A percentile compares a stretch with the other conserved stretches of the same genome.
These are phyloP conservation scores for Penicillium sclerotiorum DNA, from an alignment of 2,329 filamentous ascomycete species.

Conservation along the genomic window DNA sequence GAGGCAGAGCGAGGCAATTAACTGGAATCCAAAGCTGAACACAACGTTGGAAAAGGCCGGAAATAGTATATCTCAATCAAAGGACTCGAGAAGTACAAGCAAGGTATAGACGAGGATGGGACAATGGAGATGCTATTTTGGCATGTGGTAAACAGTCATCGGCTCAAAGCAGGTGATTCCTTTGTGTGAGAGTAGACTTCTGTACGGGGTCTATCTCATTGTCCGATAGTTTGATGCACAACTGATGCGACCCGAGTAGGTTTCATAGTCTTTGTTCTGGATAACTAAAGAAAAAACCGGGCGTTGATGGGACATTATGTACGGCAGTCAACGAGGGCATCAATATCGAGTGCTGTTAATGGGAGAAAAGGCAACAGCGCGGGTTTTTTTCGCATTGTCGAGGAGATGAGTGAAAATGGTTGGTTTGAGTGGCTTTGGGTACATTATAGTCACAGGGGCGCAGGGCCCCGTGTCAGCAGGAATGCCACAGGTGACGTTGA, in stretches of 20 bases:
- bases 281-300: not conserved
- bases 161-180: slow-evolving; percentile 30
- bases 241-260: slow-evolving; percentile 1
- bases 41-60: not conserved
- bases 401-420: too few relatives aligned
- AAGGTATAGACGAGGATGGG: not conserved
- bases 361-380: not conserved
- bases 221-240: not conserved
- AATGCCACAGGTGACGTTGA: slow-evolving; percentile 15
- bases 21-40: too few relatives aligned
- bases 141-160: slow-evolving; percentile 31
- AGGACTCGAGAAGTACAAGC: not conserved
- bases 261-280: not conserved
- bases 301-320: slow-evolving; percentile 5
- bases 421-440: not conserved
- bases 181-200: not conserved
- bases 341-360: too few relatives aligned
- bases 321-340: not conserved
- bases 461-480: slow-evolving; percentile 29
- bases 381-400: too few relatives aligned
- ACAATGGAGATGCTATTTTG: not conserved
- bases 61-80: not conserved
- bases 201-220: not conserved
- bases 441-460: slow-evolving; percentile 23
- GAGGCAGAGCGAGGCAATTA: not conserved